Conservation (phyloP, 2,329 filamentous ascomycete species). For the Neofusicoccum parvum region DNA sequence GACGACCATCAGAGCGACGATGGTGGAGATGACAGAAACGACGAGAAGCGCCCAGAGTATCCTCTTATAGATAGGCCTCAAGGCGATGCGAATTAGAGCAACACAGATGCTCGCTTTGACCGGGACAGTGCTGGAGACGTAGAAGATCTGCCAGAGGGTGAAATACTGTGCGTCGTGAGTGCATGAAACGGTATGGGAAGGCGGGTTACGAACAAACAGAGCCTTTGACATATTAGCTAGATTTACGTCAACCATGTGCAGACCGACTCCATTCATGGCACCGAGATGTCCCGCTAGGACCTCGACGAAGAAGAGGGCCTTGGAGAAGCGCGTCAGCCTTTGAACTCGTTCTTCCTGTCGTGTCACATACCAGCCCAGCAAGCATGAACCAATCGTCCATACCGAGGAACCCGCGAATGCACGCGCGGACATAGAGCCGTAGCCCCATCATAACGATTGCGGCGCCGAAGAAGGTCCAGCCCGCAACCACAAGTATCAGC, state of each 20-base stretch:
- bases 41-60: slow-evolving; percentile 35
- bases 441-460: slow-evolving; percentile 4
- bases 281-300: not conserved
- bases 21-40: not conserved
- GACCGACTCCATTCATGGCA: slow-evolving; percentile 6
- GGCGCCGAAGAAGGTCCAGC: slow-evolving; percentile 1
- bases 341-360: not conserved
- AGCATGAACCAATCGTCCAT: slow-evolving; percentile 17
- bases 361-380: slow-evolving; percentile 5
- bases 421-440: slow-evolving; percentile 3
- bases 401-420: not conserved
- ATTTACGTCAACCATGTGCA: not conserved
- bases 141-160: slow-evolving; percentile 43
- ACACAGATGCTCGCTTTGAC: slow-evolving; percentile 47
- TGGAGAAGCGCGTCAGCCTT: not conserved
- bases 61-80: slow-evolving; percentile 36
- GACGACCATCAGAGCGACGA: slow-evolving; percentile 15
- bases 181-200: too few relatives aligned
- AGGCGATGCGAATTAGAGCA: slow-evolving; percentile 46
- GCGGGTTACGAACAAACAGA: not conserved
- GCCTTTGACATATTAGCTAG: not conserved
- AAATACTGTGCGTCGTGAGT: not conserved
- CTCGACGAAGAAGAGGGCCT: slow-evolving; percentile 4
- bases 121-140: slow-evolving; percentile 44
- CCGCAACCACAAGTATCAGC: not conserved